Evolutionary conservation across 1,139 yeast genomes (phyloP).

Genomic region (Suhomyces ambrosiae): DNA sequence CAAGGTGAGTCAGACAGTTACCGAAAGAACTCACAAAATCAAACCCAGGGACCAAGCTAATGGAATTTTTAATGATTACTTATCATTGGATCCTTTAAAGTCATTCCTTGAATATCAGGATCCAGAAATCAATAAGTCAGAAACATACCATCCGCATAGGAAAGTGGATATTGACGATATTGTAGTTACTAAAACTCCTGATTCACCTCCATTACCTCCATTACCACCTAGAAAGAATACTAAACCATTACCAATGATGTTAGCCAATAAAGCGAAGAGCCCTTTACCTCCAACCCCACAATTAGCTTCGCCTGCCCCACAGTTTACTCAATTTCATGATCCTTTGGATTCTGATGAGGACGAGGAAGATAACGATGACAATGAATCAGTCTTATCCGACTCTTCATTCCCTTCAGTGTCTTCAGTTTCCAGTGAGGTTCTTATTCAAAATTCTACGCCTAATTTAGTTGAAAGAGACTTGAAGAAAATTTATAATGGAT

Average conservation of each 20-base stretch:
- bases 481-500: conserved; percentile 34
- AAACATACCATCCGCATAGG: conserved; percentile 35
- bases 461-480: conserved; percentile 27
- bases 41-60: conserved; percentile 31
- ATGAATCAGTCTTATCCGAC: conserved; percentile 19
- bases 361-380: conserved; percentile 21
- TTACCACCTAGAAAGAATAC: conserved; percentile 31
- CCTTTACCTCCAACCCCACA: conserved; percentile 14
- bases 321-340: conserved; percentile 13
- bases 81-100: conserved; percentile 38
- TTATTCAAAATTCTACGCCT: conserved; percentile 22
- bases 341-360: conserved; percentile 24
- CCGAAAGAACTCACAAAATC: conserved; percentile 26
- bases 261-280: conserved; percentile 10
- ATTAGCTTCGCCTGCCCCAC: background rate
- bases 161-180: conserved; percentile 25
- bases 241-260: conserved; percentile 15
- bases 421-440: conserved; percentile 26
- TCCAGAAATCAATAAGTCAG: conserved; percentile 28
- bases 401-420: conserved; percentile 21
- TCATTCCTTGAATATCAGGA: conserved; percentile 35
- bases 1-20: conserved; percentile 27
- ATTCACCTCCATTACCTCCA: conserved; percentile 26
- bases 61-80: conserved; percentile 37
- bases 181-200: conserved; percentile 20